Conservation (phyloP, 495 filamentous ascomycete genomes). For the Tuber calosporum region DNA sequence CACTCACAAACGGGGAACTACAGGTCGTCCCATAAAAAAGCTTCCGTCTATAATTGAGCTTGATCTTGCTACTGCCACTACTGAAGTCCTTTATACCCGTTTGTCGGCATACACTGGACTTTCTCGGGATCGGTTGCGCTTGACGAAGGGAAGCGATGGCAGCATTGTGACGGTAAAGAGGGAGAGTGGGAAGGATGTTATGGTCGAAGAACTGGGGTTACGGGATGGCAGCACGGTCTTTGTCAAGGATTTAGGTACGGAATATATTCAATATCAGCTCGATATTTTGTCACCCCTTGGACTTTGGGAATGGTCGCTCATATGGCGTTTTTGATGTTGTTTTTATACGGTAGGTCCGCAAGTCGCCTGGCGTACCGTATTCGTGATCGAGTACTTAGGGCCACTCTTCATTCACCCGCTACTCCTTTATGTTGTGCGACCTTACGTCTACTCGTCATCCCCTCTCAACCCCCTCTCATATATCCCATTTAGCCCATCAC, state of each 20-base stretch:
- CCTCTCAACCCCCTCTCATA: slow-evolving; percentile 41
- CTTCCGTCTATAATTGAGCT: slow-evolving; percentile 64
- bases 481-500: slow-evolving; percentile 44
- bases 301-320: not conserved
- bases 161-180: slow-evolving; percentile 61
- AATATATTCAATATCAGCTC: slow-evolving; percentile 3
- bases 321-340: slow-evolving; percentile 9
- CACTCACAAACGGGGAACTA: slow-evolving; percentile 41
- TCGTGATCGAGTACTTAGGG: slow-evolving; percentile 87
- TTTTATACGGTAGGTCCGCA: slow-evolving; percentile 68
- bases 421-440: slow-evolving; percentile 60
- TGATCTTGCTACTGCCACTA: slow-evolving; percentile 50
- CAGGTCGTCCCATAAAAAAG: slow-evolving; percentile 53
- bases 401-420: slow-evolving; percentile 85
- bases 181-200: slow-evolving; percentile 55
- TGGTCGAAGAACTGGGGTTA: slow-evolving; percentile 58
- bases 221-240: slow-evolving; percentile 63
- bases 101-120: slow-evolving; percentile 52
- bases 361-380: slow-evolving; percentile 89
- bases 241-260: slow-evolving; percentile 89
- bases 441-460: slow-evolving; percentile 61
- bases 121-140: slow-evolving; percentile 56
- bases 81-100: slow-evolving; percentile 48
- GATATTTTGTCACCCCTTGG: not conserved
- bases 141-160: slow-evolving; percentile 66